Percentiles rank a stretch among this genome's conserved stretches.
phyloP scores from a whole-genome alignment of 495 filamentous ascomycete genomes.

The Pyronema domesticum region DNA sequence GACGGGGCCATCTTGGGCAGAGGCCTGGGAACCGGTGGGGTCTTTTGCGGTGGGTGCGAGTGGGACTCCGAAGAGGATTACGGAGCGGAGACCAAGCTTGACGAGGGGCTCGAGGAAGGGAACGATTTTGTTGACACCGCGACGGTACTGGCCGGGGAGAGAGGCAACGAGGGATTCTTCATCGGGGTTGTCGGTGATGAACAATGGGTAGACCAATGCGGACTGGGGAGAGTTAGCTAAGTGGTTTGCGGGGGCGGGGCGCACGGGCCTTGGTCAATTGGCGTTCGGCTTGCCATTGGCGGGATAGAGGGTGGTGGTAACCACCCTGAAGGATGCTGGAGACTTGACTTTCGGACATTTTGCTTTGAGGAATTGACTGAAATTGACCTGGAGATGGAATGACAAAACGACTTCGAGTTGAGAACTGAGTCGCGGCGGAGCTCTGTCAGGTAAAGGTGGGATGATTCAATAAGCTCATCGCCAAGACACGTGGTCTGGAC shows the following conservation, averaged over 20 bases:
- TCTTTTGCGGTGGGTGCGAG: conserved; percentile 65
- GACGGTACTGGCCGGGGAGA: conserved; percentile 64
- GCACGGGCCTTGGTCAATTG: conserved; percentile 78
- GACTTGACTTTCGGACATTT: conserved; percentile 34
- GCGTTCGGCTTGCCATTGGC: conserved; percentile 88
- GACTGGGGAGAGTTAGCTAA: conserved; percentile 36
- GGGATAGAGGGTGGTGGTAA: conserved; percentile 77
- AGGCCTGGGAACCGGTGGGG: conserved; percentile 77
- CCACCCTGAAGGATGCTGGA: conserved; percentile 89
- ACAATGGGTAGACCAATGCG: conserved; percentile 95
- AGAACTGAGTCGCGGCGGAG: no score
- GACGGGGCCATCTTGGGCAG: conserved; percentile 83
- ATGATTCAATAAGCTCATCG: conserved; percentile 2
- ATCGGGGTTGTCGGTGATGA: conserved; percentile 83
- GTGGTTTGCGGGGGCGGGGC: not conserved
- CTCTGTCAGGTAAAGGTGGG: no score
- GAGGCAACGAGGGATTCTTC: conserved; percentile 83
- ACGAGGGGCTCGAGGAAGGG: conserved; percentile 74
- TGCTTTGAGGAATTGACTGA: not conserved
- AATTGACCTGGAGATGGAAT: not conserved
- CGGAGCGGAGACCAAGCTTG: conserved; percentile 69
- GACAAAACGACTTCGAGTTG: not conserved
- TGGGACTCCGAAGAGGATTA: conserved; percentile 92
- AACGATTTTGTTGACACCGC: conserved; percentile 69
- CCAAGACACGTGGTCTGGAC: conserved; percentile 13